Conservation (phyloP, 768 basidiomycete genomes). For the Holtermannia corniformis region DNA sequence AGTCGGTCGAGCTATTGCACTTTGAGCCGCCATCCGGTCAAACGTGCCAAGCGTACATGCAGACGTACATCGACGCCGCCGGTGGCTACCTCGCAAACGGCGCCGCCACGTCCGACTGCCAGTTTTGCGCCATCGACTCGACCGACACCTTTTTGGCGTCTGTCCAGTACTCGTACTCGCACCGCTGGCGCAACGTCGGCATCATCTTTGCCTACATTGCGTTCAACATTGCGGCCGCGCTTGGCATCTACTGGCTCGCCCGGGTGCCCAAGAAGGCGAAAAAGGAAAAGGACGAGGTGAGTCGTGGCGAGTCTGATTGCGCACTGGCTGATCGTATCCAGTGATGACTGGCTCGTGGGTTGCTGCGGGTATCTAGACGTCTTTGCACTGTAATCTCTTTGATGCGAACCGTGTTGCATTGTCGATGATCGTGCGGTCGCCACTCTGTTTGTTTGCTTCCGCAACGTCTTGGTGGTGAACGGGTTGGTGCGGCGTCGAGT, state of each 20-base stretch:
- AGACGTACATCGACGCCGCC: slow-evolving; percentile 52
- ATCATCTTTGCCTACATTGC: neutral
- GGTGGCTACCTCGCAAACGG: slow-evolving; percentile 71
- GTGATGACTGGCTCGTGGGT: too few relatives aligned
- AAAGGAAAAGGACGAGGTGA: neutral
- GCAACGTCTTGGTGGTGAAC: too few relatives aligned
- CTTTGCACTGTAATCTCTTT: too few relatives aligned
- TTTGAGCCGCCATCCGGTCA: slow-evolving; percentile 67
- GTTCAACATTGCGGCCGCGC: neutral
- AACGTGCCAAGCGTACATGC: slow-evolving; percentile 62
- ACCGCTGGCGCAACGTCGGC: slow-evolving; percentile 25
- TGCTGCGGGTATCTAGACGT: too few relatives aligned
- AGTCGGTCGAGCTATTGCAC: slow-evolving; percentile 56
- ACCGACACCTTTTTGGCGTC: slow-evolving; percentile 53
- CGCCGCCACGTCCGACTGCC: slow-evolving; percentile 53
- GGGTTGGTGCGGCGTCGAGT: too few relatives aligned
- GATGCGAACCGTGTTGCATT: too few relatives aligned
- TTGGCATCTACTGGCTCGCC: slow-evolving; percentile 10
- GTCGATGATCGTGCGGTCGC: too few relatives aligned
- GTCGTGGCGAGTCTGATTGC: too few relatives aligned
- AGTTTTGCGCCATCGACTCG: slow-evolving; percentile 57
- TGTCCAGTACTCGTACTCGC: slow-evolving; percentile 54
- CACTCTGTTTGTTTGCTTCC: too few relatives aligned
- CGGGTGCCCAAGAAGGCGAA: slow-evolving; percentile 6
- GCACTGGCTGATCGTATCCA: too few relatives aligned